Evolutionary conservation across 805 yeast genomes (phyloP).

Genomic region (Ogataea sp.): DNA sequence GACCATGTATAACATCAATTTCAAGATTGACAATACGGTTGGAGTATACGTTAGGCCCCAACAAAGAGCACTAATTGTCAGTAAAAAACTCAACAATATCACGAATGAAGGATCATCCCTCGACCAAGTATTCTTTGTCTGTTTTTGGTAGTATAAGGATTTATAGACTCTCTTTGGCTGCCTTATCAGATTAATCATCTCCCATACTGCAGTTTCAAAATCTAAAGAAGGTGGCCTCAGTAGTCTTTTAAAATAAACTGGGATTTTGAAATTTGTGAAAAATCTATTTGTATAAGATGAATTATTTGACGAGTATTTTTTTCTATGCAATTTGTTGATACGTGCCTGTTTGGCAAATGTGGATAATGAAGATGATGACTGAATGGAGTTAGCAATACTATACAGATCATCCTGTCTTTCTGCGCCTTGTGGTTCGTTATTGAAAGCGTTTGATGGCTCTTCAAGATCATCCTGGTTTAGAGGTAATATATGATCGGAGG

Average conservation of each 20-base stretch:
- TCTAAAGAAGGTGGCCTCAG: conserved; percentile 76
- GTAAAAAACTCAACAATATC: conserved; percentile 56
- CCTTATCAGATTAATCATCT: conserved; percentile 62
- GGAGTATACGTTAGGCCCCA: conserved; percentile 87
- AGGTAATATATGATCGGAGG: conserved; percentile 8
- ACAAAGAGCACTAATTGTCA: conserved; percentile 69
- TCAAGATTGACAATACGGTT: conserved; percentile 48
- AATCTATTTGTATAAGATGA: neutral
- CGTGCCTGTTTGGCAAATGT: conserved; percentile 13
- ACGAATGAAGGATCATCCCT: conserved; percentile 91
- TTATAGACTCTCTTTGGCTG: conserved; percentile 79
- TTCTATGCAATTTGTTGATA: conserved; percentile 1
- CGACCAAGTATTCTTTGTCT: conserved; percentile 72
- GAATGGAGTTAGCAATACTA: conserved; percentile 19
- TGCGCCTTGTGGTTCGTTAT: neutral
- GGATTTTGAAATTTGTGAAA: conserved; percentile 11
- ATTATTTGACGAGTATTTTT: neutral
- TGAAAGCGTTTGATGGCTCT: conserved; percentile 5
- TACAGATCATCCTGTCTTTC: conserved; percentile 12
- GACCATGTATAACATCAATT: conserved; percentile 75
- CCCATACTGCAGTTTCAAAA: conserved; percentile 92
- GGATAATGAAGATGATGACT: conserved; percentile 15
- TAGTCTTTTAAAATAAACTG: conserved; percentile 32
- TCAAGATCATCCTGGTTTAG: conserved; percentile 14
- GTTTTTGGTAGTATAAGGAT: conserved; percentile 74